Percentiles rank a stretch among this genome's conserved stretches.
Evolutionary conservation across 352 stramenopile genomes (phyloP).

Genomic region (Phytophthora ohioensis): DNA sequence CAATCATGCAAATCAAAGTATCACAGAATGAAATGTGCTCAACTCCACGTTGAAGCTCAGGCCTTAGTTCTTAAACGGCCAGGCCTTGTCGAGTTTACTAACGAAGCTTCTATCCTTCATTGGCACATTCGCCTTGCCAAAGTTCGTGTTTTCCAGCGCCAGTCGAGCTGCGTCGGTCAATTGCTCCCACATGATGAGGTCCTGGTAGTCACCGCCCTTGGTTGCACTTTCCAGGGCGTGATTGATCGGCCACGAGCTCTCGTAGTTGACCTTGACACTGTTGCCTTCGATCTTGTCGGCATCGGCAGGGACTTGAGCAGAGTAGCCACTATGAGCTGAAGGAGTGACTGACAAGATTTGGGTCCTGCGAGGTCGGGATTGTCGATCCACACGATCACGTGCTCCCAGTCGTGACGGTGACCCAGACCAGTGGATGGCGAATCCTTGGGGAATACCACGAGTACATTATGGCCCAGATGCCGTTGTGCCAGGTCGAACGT

Average conservation of each 20-base stretch:
- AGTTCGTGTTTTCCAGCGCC: slow-evolving; percentile 1
- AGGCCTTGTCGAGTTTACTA: slow-evolving; percentile 5
- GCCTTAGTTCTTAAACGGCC: not conserved
- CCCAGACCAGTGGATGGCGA: slow-evolving; percentile 5
- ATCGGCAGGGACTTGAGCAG: slow-evolving; percentile 2
- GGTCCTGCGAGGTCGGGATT: not conserved
- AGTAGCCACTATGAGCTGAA: slow-evolving; percentile 10
- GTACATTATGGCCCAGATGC: slow-evolving; percentile 18
- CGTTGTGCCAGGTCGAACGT: slow-evolving; percentile 8
- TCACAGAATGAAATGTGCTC: not conserved
- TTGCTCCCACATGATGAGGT: slow-evolving; percentile 21
- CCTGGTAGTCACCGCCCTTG: slow-evolving; percentile 2
- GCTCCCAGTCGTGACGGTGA: slow-evolving; percentile 20
- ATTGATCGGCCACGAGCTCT: slow-evolving; percentile 5
- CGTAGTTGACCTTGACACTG: slow-evolving; percentile 19
- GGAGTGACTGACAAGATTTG: slow-evolving; percentile 1
- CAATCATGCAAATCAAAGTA: not conserved
- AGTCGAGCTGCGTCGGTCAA: slow-evolving; percentile 1
- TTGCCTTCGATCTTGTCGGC: not conserved
- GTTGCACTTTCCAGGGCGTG: slow-evolving; percentile 6
- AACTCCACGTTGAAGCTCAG: no score
- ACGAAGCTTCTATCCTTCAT: slow-evolving; percentile 9
- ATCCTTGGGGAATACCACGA: slow-evolving; percentile 23
- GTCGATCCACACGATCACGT: slow-evolving; percentile 19
- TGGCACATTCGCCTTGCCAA: slow-evolving; percentile 3